Base-by-base conservation (phyloP, 2,329 filamentous ascomycete species). In the Mariannaea sp. region DNA sequence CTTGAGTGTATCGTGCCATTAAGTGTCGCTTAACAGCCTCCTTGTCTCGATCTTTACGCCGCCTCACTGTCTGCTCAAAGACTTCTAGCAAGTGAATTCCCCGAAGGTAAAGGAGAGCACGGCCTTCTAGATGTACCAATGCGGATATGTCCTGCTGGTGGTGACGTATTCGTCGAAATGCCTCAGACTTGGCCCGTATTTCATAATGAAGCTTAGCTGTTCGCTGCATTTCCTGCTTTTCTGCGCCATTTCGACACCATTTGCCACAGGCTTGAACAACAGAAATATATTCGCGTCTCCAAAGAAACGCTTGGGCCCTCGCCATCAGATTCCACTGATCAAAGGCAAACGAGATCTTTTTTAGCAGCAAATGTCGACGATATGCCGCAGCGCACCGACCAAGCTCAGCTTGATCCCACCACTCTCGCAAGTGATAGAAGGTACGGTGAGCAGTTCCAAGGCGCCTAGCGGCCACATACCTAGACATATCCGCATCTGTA, bases 1-100 rank as follows among this genome's bases (percentile, higher is more conserved):
- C 61, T 51, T 73, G 62, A 3, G 70, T 70, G 47, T 73, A 73
- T 50, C 67, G 68, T 49, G 61, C 60, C 70, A 70, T 73, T 12
- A 73, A 61, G 53, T 71, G 66, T 14, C 60, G 65, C 39, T 71
- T 68, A 13, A 73, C 56, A 19, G 64, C 53, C 9, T 64, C 48
- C 45, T 67, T 71, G 22, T 68, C 64, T 24, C 58, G 61, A 13
- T 56, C 56, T 42, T 66, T 66, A 5, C 64, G 67, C 9, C 52
- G 62, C 32, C 60, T 62, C 6, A 68, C 62, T 20, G 59, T 54
- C 30, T 19, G 48, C 13, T 68, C 62, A 26, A 73, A 61, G 7
- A 67, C 51, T 7, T 59, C 58, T 14, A 73, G 49, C 9, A 70
- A 14, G 12, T 48, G 60, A 4, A 64, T 71, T 13, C 68, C 63